These are phyloP conservation scores for Crithidia sp. DNA, from an alignment of 208 protist genomes.

Conservation along the genomic window DNA sequence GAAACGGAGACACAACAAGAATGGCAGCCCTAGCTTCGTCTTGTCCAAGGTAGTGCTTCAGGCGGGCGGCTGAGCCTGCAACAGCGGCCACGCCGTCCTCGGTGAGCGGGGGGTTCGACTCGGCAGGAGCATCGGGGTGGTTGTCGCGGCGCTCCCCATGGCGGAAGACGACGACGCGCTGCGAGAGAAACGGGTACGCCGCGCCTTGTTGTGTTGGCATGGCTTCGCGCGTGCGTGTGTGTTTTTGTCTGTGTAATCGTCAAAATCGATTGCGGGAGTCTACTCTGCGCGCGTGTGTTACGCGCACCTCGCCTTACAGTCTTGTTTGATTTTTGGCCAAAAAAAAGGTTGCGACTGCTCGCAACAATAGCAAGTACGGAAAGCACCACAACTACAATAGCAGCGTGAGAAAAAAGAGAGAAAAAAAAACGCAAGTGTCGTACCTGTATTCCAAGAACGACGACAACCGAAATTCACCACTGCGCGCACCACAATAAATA, in stretches of 20 bases:
- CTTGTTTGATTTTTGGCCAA: too few species aligned
- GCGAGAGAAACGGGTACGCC: constrained; percentile 19
- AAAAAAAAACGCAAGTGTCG: too few species aligned
- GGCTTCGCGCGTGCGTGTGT: too few species aligned
- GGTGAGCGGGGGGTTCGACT: constrained; percentile 81
- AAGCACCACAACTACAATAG: too few species aligned
- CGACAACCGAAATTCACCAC: too few species aligned
- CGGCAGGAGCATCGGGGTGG: constrained; percentile 40
- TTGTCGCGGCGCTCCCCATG: constrained; percentile 85
- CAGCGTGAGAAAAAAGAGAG: too few species aligned
- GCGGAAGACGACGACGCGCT: constrained; percentile 75
- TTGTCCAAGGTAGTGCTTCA: constrained; percentile 42
- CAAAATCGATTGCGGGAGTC: neutral
- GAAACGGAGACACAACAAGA: constrained; percentile 73
- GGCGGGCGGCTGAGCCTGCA: constrained; percentile 29
- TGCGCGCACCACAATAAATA: too few species aligned
- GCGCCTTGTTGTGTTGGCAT: neutral
- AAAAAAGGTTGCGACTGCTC: too few species aligned
- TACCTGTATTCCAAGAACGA: too few species aligned
- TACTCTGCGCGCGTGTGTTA: too few species aligned
- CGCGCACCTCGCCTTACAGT: too few species aligned
- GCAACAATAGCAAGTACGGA: too few species aligned
- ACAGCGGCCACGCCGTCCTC: constrained; percentile 50
- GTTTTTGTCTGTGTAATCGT: neutral
- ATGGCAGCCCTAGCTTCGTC: constrained; percentile 31